phyloP scores from a whole-genome alignment of 257 asterid species.

The Hygrophila difformis region DNA sequence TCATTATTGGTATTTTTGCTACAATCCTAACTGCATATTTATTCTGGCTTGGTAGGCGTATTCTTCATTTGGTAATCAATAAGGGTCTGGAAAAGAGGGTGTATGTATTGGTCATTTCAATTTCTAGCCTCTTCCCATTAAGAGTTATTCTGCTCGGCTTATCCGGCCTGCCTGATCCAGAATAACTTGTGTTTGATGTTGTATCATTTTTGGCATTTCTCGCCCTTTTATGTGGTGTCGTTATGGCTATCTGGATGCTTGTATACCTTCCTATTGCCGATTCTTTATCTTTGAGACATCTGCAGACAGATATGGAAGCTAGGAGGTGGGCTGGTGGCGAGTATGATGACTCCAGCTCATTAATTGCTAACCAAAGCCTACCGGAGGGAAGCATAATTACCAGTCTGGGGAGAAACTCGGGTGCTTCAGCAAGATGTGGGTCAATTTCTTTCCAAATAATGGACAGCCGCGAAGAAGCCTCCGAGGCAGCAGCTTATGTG shows the following conservation, averaged over 20 bases:
- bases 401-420: background rate
- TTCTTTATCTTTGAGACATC: conserved; percentile 42
- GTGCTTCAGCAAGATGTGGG: background rate
- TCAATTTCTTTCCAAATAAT: conserved; percentile 45
- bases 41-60: conserved; percentile 61
- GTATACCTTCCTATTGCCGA: conserved; percentile 54
- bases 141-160: conserved; percentile 67
- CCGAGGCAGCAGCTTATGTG: conserved; percentile 46
- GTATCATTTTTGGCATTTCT: conserved; percentile 65
- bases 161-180: conserved; percentile 53
- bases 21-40: conserved; percentile 45
- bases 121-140: conserved; percentile 48
- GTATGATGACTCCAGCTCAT: conserved; percentile 34
- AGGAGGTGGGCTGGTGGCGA: conserved; percentile 29
- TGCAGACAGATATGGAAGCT: conserved; percentile 43
- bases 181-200: conserved; percentile 30
- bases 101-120: conserved; percentile 43
- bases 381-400: conserved; percentile 7
- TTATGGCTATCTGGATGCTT: conserved; percentile 42
- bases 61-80: conserved; percentile 60
- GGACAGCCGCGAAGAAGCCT: conserved; percentile 30
- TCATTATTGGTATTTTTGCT: conserved; percentile 59
- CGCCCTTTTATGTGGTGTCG: conserved; percentile 50
- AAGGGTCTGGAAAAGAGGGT: conserved; percentile 79
- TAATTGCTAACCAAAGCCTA: conserved; percentile 42